Conservation (phyloP, 345 rosid genomes). For the Populus ilicifolia region DNA sequence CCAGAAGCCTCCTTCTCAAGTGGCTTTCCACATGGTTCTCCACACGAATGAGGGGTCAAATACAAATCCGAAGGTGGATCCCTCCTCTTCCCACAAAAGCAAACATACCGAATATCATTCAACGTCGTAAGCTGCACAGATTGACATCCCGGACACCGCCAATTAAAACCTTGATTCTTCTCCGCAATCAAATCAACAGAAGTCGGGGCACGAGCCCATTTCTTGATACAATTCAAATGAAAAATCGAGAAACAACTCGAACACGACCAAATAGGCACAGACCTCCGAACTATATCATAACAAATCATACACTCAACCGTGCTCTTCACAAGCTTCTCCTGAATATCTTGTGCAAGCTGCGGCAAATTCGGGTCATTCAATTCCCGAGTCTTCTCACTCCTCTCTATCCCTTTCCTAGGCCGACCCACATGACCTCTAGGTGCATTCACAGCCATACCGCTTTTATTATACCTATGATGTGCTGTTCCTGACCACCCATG, state of each 20-base stretch:
- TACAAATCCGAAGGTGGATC: conserved; percentile 91
- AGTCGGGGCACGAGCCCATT: conserved; percentile 93
- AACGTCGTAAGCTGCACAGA: conserved; percentile 69
- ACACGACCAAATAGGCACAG: conserved; percentile 87
- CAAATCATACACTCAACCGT: conserved; percentile 94
- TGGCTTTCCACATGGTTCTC: conserved; percentile 93
- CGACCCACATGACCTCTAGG: conserved; percentile 28
- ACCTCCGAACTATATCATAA: conserved; percentile 78
- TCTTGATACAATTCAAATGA: conserved; percentile 88
- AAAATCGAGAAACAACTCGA: conserved; percentile 91
- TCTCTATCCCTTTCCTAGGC: conserved; percentile 40
- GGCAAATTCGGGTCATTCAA: conserved; percentile 63
- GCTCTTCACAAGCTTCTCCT: conserved; percentile 74
- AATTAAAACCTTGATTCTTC: conserved; percentile 80
- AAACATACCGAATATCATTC: conserved; percentile 70
- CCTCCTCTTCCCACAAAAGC: conserved; percentile 79
- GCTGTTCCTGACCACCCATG: conserved; percentile 11
- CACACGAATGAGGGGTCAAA: conserved; percentile 95
- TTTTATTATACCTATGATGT: conserved; percentile 34
- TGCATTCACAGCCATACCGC: conserved; percentile 17
- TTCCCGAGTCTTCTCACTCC: conserved; percentile 28
- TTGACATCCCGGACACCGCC: conserved; percentile 99
- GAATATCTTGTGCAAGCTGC: conserved; percentile 84
- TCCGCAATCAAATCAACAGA: conserved; percentile 72
- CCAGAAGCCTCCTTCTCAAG: conserved; percentile 51